phyloP scores from a whole-genome alignment of 306 rosid genomes.

The Amphicarpaea edgeworthii region DNA sequence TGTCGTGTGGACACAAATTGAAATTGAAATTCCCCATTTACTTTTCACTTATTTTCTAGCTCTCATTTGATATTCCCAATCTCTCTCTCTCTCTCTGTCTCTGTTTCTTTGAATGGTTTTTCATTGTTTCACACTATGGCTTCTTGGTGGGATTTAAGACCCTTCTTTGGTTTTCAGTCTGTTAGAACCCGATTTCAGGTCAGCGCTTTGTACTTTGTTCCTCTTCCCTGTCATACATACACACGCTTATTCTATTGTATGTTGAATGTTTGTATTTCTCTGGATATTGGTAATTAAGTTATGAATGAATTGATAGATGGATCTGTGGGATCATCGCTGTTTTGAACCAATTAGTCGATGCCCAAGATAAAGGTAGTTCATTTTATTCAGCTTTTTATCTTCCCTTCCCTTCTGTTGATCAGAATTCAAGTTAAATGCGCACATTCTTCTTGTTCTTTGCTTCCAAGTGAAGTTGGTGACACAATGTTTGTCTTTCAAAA shows the following conservation, averaged over 20 bases:
- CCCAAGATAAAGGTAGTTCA: background rate
- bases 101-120: slow-evolving; percentile 21
- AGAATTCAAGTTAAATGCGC: slow-evolving; percentile 6
- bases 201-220: slow-evolving; percentile 41
- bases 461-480: background rate
- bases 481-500: background rate
- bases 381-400: background rate
- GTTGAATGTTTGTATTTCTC: background rate
- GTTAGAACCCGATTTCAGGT: slow-evolving; percentile 61
- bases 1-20: background rate
- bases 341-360: slow-evolving; percentile 6
- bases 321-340: slow-evolving; percentile 4
- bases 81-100: background rate
- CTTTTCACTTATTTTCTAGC: background rate
- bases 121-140: slow-evolving; percentile 53
- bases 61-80: background rate
- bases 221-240: background rate
- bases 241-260: background rate
- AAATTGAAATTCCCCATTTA: slow-evolving; percentile 2
- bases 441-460: background rate
- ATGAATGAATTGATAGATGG: background rate
- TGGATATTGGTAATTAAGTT: background rate
- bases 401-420: background rate
- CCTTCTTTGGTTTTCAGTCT: slow-evolving; percentile 53
- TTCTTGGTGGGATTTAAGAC: slow-evolving; percentile 68